phyloP scores from a whole-genome alignment of 2,329 filamentous ascomycete species.

The Ophiostoma tasmaniense region DNA sequence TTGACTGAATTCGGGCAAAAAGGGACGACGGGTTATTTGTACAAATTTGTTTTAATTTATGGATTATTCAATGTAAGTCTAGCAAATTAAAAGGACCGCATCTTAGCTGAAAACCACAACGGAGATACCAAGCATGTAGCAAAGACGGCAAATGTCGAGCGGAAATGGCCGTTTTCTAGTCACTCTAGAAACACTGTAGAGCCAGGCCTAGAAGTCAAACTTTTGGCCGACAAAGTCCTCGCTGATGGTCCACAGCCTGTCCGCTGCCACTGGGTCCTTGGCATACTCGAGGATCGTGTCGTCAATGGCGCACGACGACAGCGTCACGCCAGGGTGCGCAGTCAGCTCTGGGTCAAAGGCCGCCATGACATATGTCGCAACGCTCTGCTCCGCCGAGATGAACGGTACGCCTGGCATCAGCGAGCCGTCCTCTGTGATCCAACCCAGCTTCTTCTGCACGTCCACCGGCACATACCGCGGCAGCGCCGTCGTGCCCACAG shows the following conservation, averaged over 20 bases:
- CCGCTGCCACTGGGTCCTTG: conserved; percentile 25
- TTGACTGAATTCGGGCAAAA: neutral
- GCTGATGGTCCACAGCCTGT: conserved; percentile 36
- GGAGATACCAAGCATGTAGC: neutral
- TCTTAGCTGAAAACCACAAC: neutral
- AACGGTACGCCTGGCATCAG: conserved; percentile 21
- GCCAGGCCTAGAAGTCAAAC: conserved; percentile 4
- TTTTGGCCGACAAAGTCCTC: conserved; percentile 33
- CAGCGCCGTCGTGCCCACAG: conserved; percentile 15
- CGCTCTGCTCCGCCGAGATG: conserved; percentile 26
- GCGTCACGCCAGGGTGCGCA: conserved; percentile 12
- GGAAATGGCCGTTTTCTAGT: too few species aligned
- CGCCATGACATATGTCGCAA: conserved; percentile 30
- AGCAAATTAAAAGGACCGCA: neutral
- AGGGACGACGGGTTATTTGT: neutral
- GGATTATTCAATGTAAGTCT: neutral
- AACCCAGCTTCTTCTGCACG: conserved; percentile 20
- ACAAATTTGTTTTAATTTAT: neutral
- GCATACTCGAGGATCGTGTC: conserved; percentile 26
- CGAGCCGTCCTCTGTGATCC: conserved; percentile 32
- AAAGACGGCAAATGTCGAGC: too few species aligned
- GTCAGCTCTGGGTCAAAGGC: conserved; percentile 31
- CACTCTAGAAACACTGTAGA: neutral
- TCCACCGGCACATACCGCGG: conserved; percentile 8
- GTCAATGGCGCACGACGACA: conserved; percentile 20